Base-by-base conservation (phyloP, 164 flowering plant species). In the Brasenia schreberi region DNA sequence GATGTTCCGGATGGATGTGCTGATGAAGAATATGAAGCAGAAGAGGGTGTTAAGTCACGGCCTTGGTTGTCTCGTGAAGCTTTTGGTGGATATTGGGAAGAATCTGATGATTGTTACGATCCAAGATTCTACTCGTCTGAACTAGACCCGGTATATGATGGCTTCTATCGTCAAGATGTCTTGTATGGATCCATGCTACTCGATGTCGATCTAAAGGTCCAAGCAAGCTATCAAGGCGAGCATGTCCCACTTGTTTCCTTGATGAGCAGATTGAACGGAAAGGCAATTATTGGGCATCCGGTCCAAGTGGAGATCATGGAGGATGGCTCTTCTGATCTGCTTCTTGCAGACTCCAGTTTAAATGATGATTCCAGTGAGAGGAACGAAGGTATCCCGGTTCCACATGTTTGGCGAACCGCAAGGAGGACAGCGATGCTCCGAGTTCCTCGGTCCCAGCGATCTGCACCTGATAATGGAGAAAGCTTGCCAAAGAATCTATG, bases 201-300 rank as follows among this genome's bases (percentile, higher is more conserved):
- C 69, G 88, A 90, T 72, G 89, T 90, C 66, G 66, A 81, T 60
- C 59, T 90, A 65, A 81, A 85, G 69, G 96, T 85, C 19, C 80
- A 77, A 62, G 78, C 84, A 19, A 84, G 74, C 75, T 79, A 82
- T 62, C 71, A 75, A 59, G 82, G 84, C 42, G 81, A 79, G 53
- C 84, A 79, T 71, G 94, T 88, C 18, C 96, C 97, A 6, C 71
- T 86, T 68, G 87, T 90, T 64, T 93, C 98, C 45, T 82, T 90
- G 14, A 80, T 85, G 97, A 87, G 97, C 81, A 80, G 83, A 74
- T 71, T 83, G 65, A 79, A 88, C 78, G 93, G 93, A 39, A 80
- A 79, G 75, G 87, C 97, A 69, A 89, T 91, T 42, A 71, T 94
- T 19, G 99, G 99, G 43, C 97, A 89, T 66, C 93, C 97, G 12